Base-by-base conservation (phyloP, 768 basidiomycete genomes). In the Trametes coccinea region DNA sequence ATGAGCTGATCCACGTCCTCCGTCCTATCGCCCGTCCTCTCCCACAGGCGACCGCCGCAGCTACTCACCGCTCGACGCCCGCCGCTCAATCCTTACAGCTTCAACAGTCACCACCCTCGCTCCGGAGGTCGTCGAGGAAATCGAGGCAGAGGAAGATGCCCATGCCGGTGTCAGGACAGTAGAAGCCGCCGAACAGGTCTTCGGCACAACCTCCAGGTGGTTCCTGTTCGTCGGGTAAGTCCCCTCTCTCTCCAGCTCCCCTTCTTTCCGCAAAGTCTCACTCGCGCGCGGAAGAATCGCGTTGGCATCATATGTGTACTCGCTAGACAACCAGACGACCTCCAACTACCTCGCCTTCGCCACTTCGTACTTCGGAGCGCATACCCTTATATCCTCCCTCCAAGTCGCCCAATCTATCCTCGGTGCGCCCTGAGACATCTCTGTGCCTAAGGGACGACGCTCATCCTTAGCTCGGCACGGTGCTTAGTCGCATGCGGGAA, bases 251-350 rank as follows among this genome's bases (percentile, higher is more conserved):
- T 2, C 31, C 11, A 13, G 13, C 48, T 10, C 16, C 29, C 29
- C 8, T 22, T 2, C 1, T 34, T 0, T 22, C 5, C 22, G 2
- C 6, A 8, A 8, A 29, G 2, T 14, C 41, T 9, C n/a, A 2
- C 2, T 8, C 29, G 43, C 14, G 16, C 47, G 22, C 22, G 22
- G 22, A 22, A 70, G 69, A 13, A 63, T 91, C 59, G 88, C 79
- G 13, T 80, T 89, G 0, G 86, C 88, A 0, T 83, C 88, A 1
- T 92, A 90, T 71, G 86, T 90, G 59, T 92, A 91, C 72, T 89
- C 89, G 0, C 78, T 92, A 33, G 90, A 91, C 61, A 78, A 82
- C 22, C 80, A 82, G 16, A 91, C 89, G 6, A 91, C 89, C 2
- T 86, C 77, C 65, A 80, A 79, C 55, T 91, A 89, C 71, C 65